A percentile compares a stretch with the other conserved stretches of the same genome.
Conservation (phyloP, 208 protist genomes). For the Tritrichomonas foetus region DNA sequence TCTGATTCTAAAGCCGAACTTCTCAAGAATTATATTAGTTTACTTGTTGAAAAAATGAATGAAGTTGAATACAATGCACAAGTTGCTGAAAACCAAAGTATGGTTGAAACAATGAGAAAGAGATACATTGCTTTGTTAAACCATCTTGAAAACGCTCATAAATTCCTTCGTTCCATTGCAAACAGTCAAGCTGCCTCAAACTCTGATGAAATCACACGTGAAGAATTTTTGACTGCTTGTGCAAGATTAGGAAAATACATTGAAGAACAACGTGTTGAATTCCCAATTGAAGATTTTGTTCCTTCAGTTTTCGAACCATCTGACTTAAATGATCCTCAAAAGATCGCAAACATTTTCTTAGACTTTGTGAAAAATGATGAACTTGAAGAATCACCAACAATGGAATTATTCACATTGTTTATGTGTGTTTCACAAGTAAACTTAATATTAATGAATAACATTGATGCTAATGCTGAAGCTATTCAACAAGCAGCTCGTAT, state of each 20-base stretch:
- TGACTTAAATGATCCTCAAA: not conserved
- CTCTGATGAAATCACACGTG: not conserved
- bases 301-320: not conserved
- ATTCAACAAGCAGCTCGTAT: not conserved
- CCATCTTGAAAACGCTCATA: not conserved
- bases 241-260: not conserved
- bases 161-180: not conserved
- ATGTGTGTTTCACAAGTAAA: not conserved
- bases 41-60: not conserved
- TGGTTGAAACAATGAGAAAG: not conserved
- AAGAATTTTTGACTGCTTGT: not conserved
- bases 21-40: not conserved
- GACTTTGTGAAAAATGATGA: not conserved
- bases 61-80: not conserved
- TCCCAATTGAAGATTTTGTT: not conserved
- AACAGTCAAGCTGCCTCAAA: not conserved
- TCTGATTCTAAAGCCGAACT: not conserved
- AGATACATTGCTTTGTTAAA: not conserved
- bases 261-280: not conserved
- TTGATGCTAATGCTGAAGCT: not conserved
- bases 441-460: not conserved
- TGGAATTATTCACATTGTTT: not conserved
- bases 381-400: not conserved
- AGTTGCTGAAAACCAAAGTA: not conserved
- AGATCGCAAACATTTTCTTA: not conserved